phyloP scores from a whole-genome alignment of 768 basidiomycete genomes.

The Cystoderma amianthinum region DNA sequence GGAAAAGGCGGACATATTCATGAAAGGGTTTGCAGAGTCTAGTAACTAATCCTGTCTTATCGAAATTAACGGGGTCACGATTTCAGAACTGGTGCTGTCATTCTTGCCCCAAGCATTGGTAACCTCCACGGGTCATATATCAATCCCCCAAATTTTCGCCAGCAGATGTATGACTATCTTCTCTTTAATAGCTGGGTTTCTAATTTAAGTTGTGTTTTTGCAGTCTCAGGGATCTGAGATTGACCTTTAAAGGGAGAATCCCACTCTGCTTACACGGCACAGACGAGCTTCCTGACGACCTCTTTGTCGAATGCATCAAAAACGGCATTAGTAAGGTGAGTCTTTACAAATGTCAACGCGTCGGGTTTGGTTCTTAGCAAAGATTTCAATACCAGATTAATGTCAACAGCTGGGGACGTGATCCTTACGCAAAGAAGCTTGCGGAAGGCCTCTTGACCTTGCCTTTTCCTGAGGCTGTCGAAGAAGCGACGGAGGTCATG shows the following conservation, averaged over 20 bases:
- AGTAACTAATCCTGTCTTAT: not conserved
- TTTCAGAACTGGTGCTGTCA: slow-evolving; percentile 32
- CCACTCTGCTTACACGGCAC: slow-evolving; percentile 40
- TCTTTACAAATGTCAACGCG: not conserved
- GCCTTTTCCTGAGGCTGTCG: slow-evolving; percentile 38
- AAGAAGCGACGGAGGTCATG: slow-evolving; percentile 36
- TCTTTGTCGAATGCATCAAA: slow-evolving; percentile 37
- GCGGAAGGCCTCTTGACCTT: slow-evolving; percentile 22
- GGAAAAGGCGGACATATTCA: slow-evolving; percentile 32
- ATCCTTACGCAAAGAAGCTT: slow-evolving; percentile 31
- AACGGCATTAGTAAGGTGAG: slow-evolving; percentile 37
- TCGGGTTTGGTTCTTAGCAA: not conserved
- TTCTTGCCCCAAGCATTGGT: slow-evolving; percentile 41
- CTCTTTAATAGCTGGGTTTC: not conserved
- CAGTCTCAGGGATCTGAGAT: slow-evolving; percentile 29
- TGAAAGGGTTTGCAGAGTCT: slow-evolving; percentile 23
- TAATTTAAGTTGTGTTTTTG: not conserved
- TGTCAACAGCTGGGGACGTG: slow-evolving; percentile 39
- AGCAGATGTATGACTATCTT: slow-evolving; percentile 27
- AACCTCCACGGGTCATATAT: slow-evolving; percentile 40
- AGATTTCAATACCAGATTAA: slow-evolving; percentile 23
- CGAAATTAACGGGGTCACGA: not conserved
- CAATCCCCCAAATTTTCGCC: slow-evolving; percentile 36
- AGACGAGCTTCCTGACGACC: slow-evolving; percentile 32
- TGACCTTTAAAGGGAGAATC: slow-evolving; percentile 24